Conservation (phyloP, 2,329 filamentous ascomycete species). For the Colletotrichum sp. region DNA sequence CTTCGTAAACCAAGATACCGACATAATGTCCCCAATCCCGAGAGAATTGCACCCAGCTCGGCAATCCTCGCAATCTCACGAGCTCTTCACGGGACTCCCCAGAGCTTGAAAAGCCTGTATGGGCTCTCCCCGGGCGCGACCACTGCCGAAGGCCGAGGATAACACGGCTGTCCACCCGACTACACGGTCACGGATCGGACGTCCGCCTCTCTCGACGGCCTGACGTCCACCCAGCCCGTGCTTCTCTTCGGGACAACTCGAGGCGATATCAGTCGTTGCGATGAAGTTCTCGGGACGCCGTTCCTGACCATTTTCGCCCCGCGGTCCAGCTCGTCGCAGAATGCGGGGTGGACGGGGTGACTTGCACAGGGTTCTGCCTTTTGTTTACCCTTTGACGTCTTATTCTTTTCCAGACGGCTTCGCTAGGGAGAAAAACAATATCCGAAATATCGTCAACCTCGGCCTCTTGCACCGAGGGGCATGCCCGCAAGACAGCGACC, state of each 20-base stretch:
- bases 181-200: background rate
- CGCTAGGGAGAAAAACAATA: background rate
- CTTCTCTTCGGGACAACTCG: constrained; percentile 14
- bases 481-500: background rate
- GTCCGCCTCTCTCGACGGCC: background rate
- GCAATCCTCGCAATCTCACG: constrained; percentile 13
- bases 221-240: background rate
- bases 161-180: constrained; percentile 16
- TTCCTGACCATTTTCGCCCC: constrained; percentile 29
- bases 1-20: background rate
- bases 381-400: constrained; percentile 5
- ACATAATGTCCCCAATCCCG: background rate
- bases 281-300: background rate
- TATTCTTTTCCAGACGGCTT: background rate
- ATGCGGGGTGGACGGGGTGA: background rate
- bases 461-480: background rate
- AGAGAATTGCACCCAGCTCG: background rate
- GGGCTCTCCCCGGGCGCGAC: background rate
- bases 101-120: background rate
- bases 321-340: background rate
- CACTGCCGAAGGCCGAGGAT: constrained; percentile 21
- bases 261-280: constrained; percentile 15
- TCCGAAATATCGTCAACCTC: constrained; percentile 10
- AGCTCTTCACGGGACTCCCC: constrained; percentile 1
- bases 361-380: background rate